These are phyloP conservation scores for Neoboletus magnificus DNA, from an alignment of 768 basidiomycete species.

Conservation along the genomic window DNA sequence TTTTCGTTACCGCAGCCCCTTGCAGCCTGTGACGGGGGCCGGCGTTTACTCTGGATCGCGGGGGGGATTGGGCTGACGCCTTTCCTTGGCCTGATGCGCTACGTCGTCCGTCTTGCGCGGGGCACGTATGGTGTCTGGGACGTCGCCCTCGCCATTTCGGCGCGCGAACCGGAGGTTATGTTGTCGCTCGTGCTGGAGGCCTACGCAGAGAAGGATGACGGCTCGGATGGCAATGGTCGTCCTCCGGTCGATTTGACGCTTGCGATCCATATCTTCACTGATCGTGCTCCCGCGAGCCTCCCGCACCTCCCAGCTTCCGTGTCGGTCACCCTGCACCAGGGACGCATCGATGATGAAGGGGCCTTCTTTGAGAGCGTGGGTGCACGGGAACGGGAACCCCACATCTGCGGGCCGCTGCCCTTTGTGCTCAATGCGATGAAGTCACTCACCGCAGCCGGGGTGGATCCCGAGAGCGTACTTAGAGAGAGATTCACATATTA, in stretches of 20 bases:
- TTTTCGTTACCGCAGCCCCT: conserved; percentile 33
- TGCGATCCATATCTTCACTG: conserved; percentile 17
- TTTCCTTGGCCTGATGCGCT: conserved; percentile 51
- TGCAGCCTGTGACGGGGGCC: conserved; percentile 23
- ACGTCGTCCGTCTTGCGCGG: conserved; percentile 15
- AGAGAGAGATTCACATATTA: conserved; percentile 28
- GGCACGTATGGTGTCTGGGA: conserved; percentile 31
- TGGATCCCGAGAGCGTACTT: conserved; percentile 20
- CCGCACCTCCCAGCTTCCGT: conserved; percentile 8
- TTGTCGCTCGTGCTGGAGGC: conserved; percentile 40
- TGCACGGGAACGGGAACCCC: conserved; percentile 13
- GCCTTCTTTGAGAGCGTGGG: conserved; percentile 17
- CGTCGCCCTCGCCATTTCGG: conserved; percentile 48
- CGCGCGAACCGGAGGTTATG: conserved; percentile 52
- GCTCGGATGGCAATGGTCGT: neutral
- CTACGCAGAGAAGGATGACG: conserved; percentile 5
- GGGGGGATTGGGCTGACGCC: conserved; percentile 67
- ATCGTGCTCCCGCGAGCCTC: neutral
- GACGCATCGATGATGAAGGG: conserved; percentile 19
- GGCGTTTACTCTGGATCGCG: conserved; percentile 52
- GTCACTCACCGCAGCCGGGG: conserved; percentile 21
- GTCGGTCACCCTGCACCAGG: conserved; percentile 12
- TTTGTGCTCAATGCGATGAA: conserved; percentile 23
- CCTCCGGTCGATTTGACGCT: conserved; percentile 13
- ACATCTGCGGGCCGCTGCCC: conserved; percentile 26